These are phyloP conservation scores for Ploettnerulaceae sp. DNA, from an alignment of 2,329 filamentous ascomycete genomes.

Conservation along the genomic window DNA sequence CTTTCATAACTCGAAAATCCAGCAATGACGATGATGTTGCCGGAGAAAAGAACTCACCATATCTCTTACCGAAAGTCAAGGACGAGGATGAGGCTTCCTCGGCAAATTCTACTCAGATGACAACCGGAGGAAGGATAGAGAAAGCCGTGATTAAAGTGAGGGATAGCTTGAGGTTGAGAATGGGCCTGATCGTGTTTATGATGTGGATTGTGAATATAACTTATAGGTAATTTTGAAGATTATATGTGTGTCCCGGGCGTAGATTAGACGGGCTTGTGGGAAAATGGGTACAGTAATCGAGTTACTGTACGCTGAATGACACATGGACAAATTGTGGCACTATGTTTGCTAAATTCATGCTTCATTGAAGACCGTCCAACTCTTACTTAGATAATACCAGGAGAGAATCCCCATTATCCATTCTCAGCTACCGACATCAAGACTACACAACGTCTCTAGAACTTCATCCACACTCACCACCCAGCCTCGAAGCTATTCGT, in stretches of 20 bases:
- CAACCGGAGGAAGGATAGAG: not conserved
- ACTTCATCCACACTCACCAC: no score
- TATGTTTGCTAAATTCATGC: slow-evolving; percentile 13
- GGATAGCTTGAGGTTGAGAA: slow-evolving; percentile 7
- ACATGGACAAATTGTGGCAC: no score
- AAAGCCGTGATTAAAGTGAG: not conserved
- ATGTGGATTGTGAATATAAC: slow-evolving; percentile 20
- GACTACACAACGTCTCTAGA: no score
- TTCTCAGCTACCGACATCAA: not conserved
- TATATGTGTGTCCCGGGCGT: slow-evolving; percentile 3
- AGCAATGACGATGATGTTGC: slow-evolving; percentile 1
- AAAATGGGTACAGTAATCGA: no score
- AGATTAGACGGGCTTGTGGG: no score
- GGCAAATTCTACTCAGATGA: not conserved
- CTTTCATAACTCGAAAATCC: not conserved
- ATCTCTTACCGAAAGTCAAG: slow-evolving; percentile 8
- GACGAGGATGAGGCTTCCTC: not conserved
- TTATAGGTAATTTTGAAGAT: slow-evolving; percentile 4
- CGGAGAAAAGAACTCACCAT: slow-evolving; percentile 11
- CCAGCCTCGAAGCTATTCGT: no score
- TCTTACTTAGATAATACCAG: not conserved
- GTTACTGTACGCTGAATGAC: no score
- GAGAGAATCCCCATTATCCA: not conserved
- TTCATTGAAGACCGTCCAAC: not conserved
- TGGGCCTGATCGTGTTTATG: slow-evolving; percentile 10